These are phyloP conservation scores for Neurospora hispaniola DNA, from an alignment of 495 filamentous ascomycete species.

Conservation along the genomic window DNA sequence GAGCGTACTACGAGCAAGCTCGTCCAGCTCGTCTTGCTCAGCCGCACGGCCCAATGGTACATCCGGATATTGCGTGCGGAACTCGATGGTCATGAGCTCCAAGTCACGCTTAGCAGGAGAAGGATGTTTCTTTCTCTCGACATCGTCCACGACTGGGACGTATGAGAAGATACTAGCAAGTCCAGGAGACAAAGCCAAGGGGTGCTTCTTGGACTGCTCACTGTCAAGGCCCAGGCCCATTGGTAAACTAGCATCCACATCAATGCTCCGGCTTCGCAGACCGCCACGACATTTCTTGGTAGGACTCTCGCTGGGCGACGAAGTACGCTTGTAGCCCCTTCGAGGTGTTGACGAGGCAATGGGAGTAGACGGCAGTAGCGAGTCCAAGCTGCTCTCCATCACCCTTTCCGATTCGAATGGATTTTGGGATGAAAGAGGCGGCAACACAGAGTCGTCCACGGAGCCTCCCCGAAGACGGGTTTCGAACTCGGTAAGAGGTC, in stretches of 20 bases:
- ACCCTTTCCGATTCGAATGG: constrained; percentile 8
- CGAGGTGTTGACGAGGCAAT: constrained; percentile 7
- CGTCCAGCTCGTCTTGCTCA: neutral
- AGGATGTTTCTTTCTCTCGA: constrained; percentile 6
- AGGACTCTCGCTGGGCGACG: neutral
- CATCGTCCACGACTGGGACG: constrained; percentile 1
- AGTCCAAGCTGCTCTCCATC: constrained; percentile 4
- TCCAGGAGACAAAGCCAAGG: neutral
- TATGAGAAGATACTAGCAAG: neutral
- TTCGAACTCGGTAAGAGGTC: constrained; percentile 8
- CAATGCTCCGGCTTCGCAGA: neutral
- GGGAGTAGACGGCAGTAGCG: constrained; percentile 1
- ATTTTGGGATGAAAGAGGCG: constrained; percentile 1
- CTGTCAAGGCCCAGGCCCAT: no score
- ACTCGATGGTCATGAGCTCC: neutral
- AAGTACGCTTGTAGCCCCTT: neutral
- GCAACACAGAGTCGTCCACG: constrained; percentile 1
- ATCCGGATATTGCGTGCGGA: neutral
- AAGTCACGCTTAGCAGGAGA: constrained; percentile 4
- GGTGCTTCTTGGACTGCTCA: neutral
- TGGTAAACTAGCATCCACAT: neutral
- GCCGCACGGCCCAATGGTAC: neutral
- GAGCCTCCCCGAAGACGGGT: constrained; percentile 6
- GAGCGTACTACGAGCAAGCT: constrained; percentile 4
- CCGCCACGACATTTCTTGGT: constrained; percentile 2